Percentiles rank a stretch among this genome's conserved stretches.
Conservation (phyloP, 306 rosid genomes). For the Mimosa pudica region DNA sequence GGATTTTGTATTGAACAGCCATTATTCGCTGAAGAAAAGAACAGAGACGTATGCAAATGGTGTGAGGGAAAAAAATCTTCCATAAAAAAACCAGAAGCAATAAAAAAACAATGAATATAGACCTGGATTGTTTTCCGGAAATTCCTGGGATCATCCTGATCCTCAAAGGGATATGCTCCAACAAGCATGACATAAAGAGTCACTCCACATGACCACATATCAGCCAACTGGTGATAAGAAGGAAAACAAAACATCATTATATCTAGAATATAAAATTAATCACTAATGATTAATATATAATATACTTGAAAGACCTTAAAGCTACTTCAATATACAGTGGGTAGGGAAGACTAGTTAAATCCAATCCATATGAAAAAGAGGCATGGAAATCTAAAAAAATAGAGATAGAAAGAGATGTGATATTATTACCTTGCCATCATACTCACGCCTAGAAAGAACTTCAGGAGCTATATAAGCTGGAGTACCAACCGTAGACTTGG, state of each 20-base stretch:
- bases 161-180: constrained; percentile 84
- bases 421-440: constrained; percentile 68
- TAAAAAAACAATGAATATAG: not conserved
- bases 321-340: constrained; percentile 5
- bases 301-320: not conserved
- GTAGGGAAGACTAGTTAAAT: constrained; percentile 4
- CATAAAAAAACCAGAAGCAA: constrained; percentile 1
- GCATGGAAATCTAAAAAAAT: constrained; percentile 18
- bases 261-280: not conserved
- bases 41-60: constrained; percentile 20
- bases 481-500: constrained; percentile 78
- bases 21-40: constrained; percentile 59
- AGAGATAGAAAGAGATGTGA: not conserved
- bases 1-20: constrained; percentile 77
- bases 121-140: constrained; percentile 83
- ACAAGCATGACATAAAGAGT: constrained; percentile 85
- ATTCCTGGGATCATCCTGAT: constrained; percentile 76
- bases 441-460: constrained; percentile 72
- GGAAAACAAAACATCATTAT: not conserved
- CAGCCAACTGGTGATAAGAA: constrained; percentile 56
- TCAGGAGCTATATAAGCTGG: constrained; percentile 84
- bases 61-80: constrained; percentile 6
- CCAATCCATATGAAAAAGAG: constrained; percentile 8
- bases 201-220: constrained; percentile 88
- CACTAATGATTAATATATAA: not conserved